A percentile compares a stretch with the other conserved stretches of the same genome.
These are phyloP conservation scores for Podospora comata DNA, from an alignment of 495 filamentous ascomycete genomes.

Conservation along the genomic window DNA sequence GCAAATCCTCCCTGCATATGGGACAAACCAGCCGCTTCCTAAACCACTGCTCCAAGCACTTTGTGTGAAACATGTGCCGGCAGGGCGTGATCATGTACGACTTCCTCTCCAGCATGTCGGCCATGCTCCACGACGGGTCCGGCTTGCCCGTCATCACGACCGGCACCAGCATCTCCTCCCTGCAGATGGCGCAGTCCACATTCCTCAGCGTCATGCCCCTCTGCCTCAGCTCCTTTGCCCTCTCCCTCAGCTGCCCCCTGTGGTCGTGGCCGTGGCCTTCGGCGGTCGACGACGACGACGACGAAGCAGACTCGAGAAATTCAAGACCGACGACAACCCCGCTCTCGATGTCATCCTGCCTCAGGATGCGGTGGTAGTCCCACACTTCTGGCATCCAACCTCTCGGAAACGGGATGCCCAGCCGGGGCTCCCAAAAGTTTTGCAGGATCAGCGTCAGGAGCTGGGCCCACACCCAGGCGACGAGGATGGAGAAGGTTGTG, in stretches of 20 bases:
- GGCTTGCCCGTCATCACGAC: constrained; percentile 62
- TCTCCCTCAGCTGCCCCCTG: constrained; percentile 22
- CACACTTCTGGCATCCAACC: constrained; percentile 79
- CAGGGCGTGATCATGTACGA: constrained; percentile 97
- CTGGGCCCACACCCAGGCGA: constrained; percentile 91
- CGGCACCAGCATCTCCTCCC: constrained; percentile 84
- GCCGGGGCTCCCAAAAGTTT: constrained; percentile 80
- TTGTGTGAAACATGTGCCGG: constrained; percentile 90
- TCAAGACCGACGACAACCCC: constrained; percentile 69
- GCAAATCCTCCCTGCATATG: constrained; percentile 87
- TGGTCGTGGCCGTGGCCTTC: constrained; percentile 9
- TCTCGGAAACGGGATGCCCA: constrained; percentile 48
- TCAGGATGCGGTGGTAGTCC: constrained; percentile 89
- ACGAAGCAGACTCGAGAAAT: constrained; percentile 2
- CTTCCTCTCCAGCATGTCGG: constrained; percentile 70
- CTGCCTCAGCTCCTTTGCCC: constrained; percentile 34
- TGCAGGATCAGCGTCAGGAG: constrained; percentile 73
- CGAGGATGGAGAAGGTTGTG: constrained; percentile 57
- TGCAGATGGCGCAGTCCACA: constrained; percentile 91
- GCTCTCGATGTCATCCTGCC: constrained; percentile 78
- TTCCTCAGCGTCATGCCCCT: constrained; percentile 41
- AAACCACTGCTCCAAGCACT: constrained; percentile 96
- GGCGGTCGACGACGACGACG: constrained; percentile 9
- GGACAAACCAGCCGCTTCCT: constrained; percentile 87
- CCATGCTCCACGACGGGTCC: constrained; percentile 53